Evolutionary conservation across 768 basidiomycete genomes (phyloP).

Genomic region (Clathrus columnatus): DNA sequence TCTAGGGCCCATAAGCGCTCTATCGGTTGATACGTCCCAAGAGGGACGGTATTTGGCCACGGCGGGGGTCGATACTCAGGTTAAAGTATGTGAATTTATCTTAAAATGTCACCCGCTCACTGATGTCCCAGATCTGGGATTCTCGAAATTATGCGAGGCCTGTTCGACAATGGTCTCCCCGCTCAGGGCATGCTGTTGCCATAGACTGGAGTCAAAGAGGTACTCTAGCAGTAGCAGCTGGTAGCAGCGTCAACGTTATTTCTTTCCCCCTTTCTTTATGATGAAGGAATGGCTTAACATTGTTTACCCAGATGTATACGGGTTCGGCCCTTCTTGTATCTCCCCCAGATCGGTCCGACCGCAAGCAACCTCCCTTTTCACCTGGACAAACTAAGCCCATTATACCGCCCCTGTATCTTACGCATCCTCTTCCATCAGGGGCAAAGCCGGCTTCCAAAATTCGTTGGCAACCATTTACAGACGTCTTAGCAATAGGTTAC

Average conservation of each 20-base stretch:
- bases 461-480: slow-evolving; percentile 85
- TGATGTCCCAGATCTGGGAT: slow-evolving; percentile 53
- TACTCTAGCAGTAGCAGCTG: slow-evolving; percentile 68
- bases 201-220: slow-evolving; percentile 85
- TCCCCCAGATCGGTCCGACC: background rate
- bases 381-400: slow-evolving; percentile 37
- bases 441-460: slow-evolving; percentile 66
- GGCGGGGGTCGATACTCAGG: slow-evolving; percentile 73
- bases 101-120: background rate
- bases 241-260: slow-evolving; percentile 72
- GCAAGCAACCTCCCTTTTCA: slow-evolving; percentile 48
- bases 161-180: slow-evolving; percentile 67
- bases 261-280: background rate
- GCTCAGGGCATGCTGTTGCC: slow-evolving; percentile 53
- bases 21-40: slow-evolving; percentile 76
- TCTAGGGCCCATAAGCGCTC: slow-evolving; percentile 72
- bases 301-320: slow-evolving; percentile 53
- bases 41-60: slow-evolving; percentile 91
- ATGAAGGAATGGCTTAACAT: slow-evolving; percentile 1
- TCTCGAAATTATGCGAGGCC: slow-evolving; percentile 91
- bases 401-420: slow-evolving; percentile 79
- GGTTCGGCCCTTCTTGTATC: background rate
- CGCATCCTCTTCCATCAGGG: slow-evolving; percentile 60
- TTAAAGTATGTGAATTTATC: slow-evolving; percentile 50
- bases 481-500: slow-evolving; percentile 55